Evolutionary conservation across 176 grass and related monocot genomes (phyloP).

Genomic region (Ananas comosus): DNA sequence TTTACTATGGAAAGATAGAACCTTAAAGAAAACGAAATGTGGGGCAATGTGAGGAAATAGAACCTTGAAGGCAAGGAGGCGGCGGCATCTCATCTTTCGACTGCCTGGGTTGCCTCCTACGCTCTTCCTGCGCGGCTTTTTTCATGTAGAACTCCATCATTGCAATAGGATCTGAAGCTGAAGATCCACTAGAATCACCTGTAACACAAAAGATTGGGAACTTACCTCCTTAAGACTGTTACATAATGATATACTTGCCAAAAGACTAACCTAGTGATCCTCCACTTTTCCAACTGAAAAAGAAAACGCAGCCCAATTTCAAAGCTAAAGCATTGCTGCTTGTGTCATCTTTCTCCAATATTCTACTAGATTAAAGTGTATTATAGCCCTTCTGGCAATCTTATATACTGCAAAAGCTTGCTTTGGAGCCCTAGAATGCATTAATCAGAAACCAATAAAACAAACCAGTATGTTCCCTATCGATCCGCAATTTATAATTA

Average conservation of each 20-base stretch:
- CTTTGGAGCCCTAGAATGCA: too few species aligned
- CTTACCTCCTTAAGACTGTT: slow-evolving; percentile 6
- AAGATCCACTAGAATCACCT: slow-evolving; percentile 38
- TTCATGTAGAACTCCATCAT: slow-evolving; percentile 98
- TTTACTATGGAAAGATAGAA: background rate
- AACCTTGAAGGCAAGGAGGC: slow-evolving; percentile 89
- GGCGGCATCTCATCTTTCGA: slow-evolving; percentile 99
- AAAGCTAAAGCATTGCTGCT: too few species aligned
- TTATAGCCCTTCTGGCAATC: too few species aligned
- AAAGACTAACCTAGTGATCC: too few species aligned
- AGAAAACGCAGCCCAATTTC: too few species aligned
- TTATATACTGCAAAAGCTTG: too few species aligned
- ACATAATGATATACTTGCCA: background rate
- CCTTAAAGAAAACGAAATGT: background rate
- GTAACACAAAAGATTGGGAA: slow-evolving; percentile 2
- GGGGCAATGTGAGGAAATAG: background rate
- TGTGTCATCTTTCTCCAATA: too few species aligned
- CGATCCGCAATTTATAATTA: too few species aligned
- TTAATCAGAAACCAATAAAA: too few species aligned
- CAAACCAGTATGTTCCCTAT: too few species aligned
- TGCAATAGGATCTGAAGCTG: slow-evolving; percentile 59
- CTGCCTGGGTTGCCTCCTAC: slow-evolving; percentile 49
- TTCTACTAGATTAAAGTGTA: too few species aligned
- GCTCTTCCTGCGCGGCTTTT: slow-evolving; percentile 86
- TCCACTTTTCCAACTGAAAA: too few species aligned